phyloP scores from a whole-genome alignment of 495 filamentous ascomycete species.

The Elasticomyces elasticus region DNA sequence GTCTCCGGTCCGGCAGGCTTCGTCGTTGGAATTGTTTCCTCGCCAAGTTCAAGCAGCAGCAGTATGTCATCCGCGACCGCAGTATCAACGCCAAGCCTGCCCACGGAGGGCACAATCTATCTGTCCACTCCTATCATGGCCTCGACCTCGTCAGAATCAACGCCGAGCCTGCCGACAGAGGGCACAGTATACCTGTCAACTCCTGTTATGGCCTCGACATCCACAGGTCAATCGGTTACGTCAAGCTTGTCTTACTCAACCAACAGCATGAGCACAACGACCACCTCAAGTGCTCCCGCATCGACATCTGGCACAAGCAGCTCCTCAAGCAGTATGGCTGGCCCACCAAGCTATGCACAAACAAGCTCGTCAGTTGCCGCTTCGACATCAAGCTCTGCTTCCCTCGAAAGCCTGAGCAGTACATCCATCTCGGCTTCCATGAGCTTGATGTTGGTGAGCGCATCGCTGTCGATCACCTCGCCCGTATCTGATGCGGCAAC shows the following conservation, averaged over 20 bases:
- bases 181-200: too few relatives aligned
- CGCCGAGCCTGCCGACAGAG: neutral
- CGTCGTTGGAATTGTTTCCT: neutral
- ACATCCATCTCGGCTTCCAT: neutral
- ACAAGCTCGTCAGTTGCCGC: neutral
- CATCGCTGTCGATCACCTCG: too few relatives aligned
- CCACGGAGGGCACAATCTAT: neutral
- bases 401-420: neutral
- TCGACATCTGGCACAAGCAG: neutral
- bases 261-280: neutral
- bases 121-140: neutral
- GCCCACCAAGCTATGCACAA: neutral
- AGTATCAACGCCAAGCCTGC: neutral
- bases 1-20: neutral
- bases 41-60: neutral
- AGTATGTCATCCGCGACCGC: neutral
- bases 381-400: slow-evolving; percentile 1
- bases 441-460: neutral
- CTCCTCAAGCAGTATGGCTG: neutral
- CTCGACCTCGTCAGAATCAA: neutral
- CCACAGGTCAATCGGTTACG: neutral
- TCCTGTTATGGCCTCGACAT: neutral
- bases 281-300: neutral
- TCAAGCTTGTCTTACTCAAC: neutral
- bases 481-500: too few relatives aligned